Evolutionary conservation across 2,329 filamentous ascomycete genomes (phyloP).

Genomic region (Furcasterigmium furcatum): DNA sequence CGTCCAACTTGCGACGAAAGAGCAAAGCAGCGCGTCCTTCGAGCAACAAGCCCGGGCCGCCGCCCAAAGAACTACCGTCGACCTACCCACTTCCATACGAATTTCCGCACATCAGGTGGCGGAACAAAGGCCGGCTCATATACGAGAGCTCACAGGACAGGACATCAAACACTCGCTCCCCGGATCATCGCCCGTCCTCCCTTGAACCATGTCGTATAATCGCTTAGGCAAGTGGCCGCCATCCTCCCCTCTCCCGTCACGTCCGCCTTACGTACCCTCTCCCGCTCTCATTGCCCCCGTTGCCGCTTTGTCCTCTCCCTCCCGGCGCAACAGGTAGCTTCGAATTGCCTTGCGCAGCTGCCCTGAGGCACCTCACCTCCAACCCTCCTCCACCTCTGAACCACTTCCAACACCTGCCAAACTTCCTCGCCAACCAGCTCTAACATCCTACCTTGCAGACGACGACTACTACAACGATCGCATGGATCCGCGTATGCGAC

Average conservation of each 20-base stretch:
- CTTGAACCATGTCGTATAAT: constrained; percentile 66
- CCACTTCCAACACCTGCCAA: constrained; percentile 1
- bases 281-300: constrained; percentile 5
- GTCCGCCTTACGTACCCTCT: constrained; percentile 11
- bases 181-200: constrained; percentile 7
- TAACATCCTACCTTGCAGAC: constrained; percentile 32
- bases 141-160: not conserved
- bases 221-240: constrained; percentile 59
- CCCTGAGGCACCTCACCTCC: no score
- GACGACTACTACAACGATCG: constrained; percentile 56
- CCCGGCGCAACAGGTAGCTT: no score
- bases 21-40: no score
- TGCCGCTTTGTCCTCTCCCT: constrained; percentile 7
- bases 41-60: no score
- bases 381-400: constrained; percentile 6
- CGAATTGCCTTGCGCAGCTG: no score
- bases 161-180: constrained; percentile 13
- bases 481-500: constrained; percentile 55
- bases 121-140: not conserved
- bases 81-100: not conserved
- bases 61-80: no score
- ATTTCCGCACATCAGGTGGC: not conserved
- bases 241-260: constrained; percentile 15
- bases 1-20: not conserved
- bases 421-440: constrained; percentile 14